A percentile compares a stretch with the other conserved stretches of the same genome.
Conservation (phyloP, 371 early-diverging fungal genomes). For the Mortierella sp. region DNA sequence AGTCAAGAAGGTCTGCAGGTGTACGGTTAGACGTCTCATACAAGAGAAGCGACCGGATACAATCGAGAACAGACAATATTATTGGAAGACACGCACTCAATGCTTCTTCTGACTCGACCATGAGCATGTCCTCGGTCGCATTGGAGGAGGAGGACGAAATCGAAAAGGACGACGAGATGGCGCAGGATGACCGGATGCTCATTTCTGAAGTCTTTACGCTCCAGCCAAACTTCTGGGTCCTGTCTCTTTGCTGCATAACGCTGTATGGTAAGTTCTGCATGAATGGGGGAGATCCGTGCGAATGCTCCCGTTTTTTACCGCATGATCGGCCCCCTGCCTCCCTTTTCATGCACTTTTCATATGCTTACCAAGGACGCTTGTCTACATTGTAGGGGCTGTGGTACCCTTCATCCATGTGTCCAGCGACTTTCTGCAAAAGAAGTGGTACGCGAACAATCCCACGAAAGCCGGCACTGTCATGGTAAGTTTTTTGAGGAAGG, state of each 20-base stretch:
- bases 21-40: slow-evolving; percentile 33
- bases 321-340: slow-evolving; percentile 1
- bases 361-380: not conserved
- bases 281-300: not conserved
- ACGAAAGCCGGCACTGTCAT: slow-evolving; percentile 63
- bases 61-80: slow-evolving; percentile 33
- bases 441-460: slow-evolving; percentile 58
- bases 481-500: slow-evolving; percentile 8
- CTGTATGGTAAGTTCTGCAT: slow-evolving; percentile 42
- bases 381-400: slow-evolving; percentile 42
- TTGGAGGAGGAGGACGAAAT: slow-evolving; percentile 43
- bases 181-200: slow-evolving; percentile 51
- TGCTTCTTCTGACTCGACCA: slow-evolving; percentile 33
- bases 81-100: slow-evolving; percentile 31
- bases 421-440: slow-evolving; percentile 60
- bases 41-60: slow-evolving; percentile 9
- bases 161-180: slow-evolving; percentile 51
- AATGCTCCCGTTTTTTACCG: not conserved
- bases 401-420: slow-evolving; percentile 57
- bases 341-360: not conserved
- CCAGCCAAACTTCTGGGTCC: slow-evolving; percentile 54
- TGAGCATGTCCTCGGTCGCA: slow-evolving; percentile 37
- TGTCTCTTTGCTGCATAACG: slow-evolving; percentile 43
- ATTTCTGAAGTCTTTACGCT: slow-evolving; percentile 37
- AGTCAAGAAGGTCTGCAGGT: slow-evolving; percentile 43